Percentiles rank a stretch among this genome's conserved stretches.
These are phyloP conservation scores for Hirsutella rhossiliensis DNA, from an alignment of 2,329 filamentous ascomycete species.

Conservation along the genomic window DNA sequence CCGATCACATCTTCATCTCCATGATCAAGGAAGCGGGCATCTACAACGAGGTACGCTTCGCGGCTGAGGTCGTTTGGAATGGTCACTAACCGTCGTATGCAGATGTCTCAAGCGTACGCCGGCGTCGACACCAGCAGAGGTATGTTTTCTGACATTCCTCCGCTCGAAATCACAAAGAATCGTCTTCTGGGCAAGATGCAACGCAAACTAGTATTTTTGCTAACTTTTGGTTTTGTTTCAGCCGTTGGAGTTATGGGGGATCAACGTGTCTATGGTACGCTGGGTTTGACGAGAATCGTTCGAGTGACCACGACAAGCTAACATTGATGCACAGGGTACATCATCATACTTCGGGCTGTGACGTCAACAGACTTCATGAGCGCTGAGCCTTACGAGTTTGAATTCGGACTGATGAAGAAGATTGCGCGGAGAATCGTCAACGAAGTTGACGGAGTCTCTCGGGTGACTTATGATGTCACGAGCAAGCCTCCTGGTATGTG, in stretches of 20 bases:
- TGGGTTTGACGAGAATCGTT: slow-evolving; percentile 10
- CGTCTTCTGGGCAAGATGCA: too few relatives aligned
- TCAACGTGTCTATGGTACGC: slow-evolving; percentile 13
- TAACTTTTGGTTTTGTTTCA: too few relatives aligned
- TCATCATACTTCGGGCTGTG: slow-evolving; percentile 8
- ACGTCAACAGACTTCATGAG: slow-evolving; percentile 34
- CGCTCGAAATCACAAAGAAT: too few relatives aligned
- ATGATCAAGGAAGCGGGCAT: slow-evolving; percentile 62
- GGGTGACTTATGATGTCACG: slow-evolving; percentile 55
- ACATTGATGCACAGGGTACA: slow-evolving; percentile 18
- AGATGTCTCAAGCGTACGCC: slow-evolving; percentile 12
- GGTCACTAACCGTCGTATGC: too few relatives aligned
- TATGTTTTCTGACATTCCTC: too few relatives aligned
- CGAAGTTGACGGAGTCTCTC: slow-evolving; percentile 54
- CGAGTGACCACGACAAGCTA: slow-evolving; percentile 8
- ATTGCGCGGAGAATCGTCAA: slow-evolving; percentile 59
- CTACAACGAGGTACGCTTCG: slow-evolving; percentile 43
- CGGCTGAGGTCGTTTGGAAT: too few relatives aligned
- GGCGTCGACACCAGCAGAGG: slow-evolving; percentile 11
- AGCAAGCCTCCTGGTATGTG: slow-evolving; percentile 44
- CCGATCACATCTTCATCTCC: slow-evolving; percentile 66
- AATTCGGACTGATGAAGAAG: slow-evolving; percentile 48
- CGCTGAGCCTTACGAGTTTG: slow-evolving; percentile 56
- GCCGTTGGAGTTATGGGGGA: slow-evolving; percentile 7
- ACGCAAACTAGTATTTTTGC: too few relatives aligned